A percentile compares a stretch with the other conserved stretches of the same genome.
Conservation (phyloP, 306 rosid species). For the Cucumis sativus region DNA sequence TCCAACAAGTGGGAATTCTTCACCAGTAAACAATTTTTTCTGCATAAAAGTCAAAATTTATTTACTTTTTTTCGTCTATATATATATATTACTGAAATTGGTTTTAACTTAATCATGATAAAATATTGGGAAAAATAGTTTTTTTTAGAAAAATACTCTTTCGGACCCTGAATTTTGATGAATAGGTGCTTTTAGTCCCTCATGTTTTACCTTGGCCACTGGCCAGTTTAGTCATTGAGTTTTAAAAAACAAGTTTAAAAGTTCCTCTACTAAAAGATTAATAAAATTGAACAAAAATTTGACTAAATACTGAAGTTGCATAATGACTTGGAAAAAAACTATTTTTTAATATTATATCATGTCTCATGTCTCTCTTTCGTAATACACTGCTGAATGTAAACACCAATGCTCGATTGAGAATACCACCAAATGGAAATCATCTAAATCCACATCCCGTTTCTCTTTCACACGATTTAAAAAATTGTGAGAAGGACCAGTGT, state of each 20-base stretch:
- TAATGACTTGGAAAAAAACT: too few relatives aligned
- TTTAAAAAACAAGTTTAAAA: too few relatives aligned
- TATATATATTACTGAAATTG: neutral
- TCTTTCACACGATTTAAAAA: conserved; percentile 55
- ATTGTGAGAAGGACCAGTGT: conserved; percentile 30
- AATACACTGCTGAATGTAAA: conserved; percentile 74
- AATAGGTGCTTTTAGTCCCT: too few relatives aligned
- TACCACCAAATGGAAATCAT: conserved; percentile 35
- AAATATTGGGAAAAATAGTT: too few relatives aligned
- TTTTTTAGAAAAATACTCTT: too few relatives aligned
- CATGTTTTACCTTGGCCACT: too few relatives aligned
- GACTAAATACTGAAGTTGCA: too few relatives aligned
- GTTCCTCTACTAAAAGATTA: too few relatives aligned
- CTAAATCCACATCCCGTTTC: conserved; percentile 61
- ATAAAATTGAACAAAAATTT: too few relatives aligned
- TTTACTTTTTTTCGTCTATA: neutral
- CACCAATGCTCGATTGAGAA: conserved; percentile 92
- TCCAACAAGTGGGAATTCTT: neutral
- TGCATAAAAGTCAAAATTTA: neutral
- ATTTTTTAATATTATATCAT: too few relatives aligned
- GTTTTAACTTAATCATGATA: neutral
- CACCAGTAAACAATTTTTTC: neutral
- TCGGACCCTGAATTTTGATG: too few relatives aligned
- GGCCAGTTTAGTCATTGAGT: too few relatives aligned
- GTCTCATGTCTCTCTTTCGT: conserved; percentile 14